Evolutionary conservation across 192 early-diverging fungal species (phyloP).

Genomic region (Gonapodya prolifera): DNA sequence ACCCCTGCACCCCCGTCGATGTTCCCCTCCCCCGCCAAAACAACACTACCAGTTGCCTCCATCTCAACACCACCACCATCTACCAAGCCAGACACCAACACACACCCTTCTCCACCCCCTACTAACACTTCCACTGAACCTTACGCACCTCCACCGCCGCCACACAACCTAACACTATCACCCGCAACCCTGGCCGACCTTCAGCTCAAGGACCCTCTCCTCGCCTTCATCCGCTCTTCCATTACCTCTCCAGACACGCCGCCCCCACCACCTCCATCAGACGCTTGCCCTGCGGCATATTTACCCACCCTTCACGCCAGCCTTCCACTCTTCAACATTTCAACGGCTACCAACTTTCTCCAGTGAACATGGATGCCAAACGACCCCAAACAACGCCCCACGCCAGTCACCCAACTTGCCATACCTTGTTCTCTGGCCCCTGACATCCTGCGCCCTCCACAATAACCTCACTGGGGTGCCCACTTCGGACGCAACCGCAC

Average conservation of each 20-base stretch:
- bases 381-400: neutral
- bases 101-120: too few species aligned
- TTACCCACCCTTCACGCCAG: neutral
- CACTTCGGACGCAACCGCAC: neutral
- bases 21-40: too few species aligned
- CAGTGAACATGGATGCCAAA: neutral
- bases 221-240: neutral
- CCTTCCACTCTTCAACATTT: neutral
- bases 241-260: neutral
- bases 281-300: neutral
- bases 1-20: too few species aligned
- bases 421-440: neutral
- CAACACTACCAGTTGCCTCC: too few species aligned
- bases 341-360: neutral
- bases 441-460: neutral
- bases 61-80: too few species aligned
- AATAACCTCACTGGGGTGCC: neutral
- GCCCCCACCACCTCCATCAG: neutral
- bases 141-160: neutral
- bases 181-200: neutral
- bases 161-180: neutral
- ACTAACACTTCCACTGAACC: too few species aligned
- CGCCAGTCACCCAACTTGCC: neutral
- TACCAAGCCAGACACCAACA: too few species aligned
- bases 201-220: neutral